Base-by-base conservation (phyloP, 2,329 filamentous ascomycete species). In the Cordyceps pruinosa region DNA sequence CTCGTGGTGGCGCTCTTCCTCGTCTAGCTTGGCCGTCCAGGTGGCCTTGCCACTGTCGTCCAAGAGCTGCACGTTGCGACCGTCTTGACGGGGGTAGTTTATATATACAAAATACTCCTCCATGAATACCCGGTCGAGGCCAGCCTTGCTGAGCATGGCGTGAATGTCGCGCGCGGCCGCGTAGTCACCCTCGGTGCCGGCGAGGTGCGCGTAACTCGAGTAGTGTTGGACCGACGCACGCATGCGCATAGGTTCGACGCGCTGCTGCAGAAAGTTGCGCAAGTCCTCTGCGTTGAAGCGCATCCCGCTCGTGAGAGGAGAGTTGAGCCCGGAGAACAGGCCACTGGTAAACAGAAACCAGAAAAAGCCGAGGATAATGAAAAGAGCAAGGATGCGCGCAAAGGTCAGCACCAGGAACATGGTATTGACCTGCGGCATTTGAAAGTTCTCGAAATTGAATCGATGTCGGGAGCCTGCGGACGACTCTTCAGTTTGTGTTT, bases 141-240 rank as follows among this genome's bases (percentile, higher is more conserved):
- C 82, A 46, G 86, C 85, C 51, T 79, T 80, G 62, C 76, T 74
- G 71, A 97, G 96, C 69, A 87, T 82, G 65, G 84, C 85, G 70
- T 92, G 82, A 56, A 97, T 84, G 76, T 92, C 95, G 74, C 90
- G 82, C 8, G 90, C 93, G 56, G 96, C 79, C 46, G 87, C 89
- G 65, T 87, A 91, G 73, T 95, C 93, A 48, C 94, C 94, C 73
- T 96, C 87, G 3, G 91, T 96, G n/a, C 94, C 94, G 2, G 90
- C 94, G 61, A 97, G 80, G 71, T 97, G 94, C 60, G 94, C 89
- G 68, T 89, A 96, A 57, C 82, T 82, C 5, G 90, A 93, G 61
- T 93, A 84, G 66, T 92, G 88, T 65, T 82, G 77, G 59, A 96
- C 74, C 58, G 89, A 88, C 41, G 89, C 85, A 61, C 84, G 81